A percentile compares a stretch with the other conserved stretches of the same genome.
Conservation (phyloP, 31 red algal genomes). For the Endocladia muricata region DNA sequence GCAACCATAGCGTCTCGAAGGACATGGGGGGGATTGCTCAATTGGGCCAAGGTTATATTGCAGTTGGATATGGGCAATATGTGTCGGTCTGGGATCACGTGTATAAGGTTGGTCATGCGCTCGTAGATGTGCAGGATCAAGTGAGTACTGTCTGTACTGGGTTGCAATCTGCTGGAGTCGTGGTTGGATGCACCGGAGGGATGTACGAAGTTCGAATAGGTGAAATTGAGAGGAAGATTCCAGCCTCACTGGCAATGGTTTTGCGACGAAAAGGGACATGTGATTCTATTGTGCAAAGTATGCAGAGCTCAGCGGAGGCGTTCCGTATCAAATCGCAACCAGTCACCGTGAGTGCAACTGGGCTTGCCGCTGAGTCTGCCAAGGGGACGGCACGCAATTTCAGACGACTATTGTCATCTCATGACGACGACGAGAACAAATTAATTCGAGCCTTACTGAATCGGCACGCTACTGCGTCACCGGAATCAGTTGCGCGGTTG, state of each 20-base stretch:
- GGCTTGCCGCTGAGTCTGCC: slow-evolving; percentile 36
- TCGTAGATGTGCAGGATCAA: background rate
- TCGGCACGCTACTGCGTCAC: background rate
- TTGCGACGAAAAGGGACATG: slow-evolving; percentile 24
- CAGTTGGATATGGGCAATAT: slow-evolving; percentile 27
- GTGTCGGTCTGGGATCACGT: slow-evolving; percentile 40
- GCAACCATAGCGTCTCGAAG: too few species aligned
- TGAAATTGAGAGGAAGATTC: background rate
- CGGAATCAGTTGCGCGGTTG: background rate
- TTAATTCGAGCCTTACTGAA: slow-evolving; percentile 22
- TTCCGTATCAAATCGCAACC: slow-evolving; percentile 34
- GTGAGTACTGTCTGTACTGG: background rate
- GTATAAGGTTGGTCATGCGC: slow-evolving; percentile 38
- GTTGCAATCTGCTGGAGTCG: background rate
- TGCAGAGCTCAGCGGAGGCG: background rate
- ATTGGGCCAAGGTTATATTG: slow-evolving; percentile 14
- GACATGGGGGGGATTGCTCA: background rate
- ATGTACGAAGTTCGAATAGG: slow-evolving; percentile 4
- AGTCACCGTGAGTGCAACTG: slow-evolving; percentile 16
- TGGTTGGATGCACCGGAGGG: background rate
- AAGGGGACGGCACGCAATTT: slow-evolving; percentile 4
- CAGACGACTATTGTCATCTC: background rate
- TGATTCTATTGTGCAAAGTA: slow-evolving; percentile 8
- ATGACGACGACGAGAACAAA: slow-evolving; percentile 15
- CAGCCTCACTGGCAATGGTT: slow-evolving; percentile 20